These are phyloP conservation scores for Colletotrichum aenigma DNA, from an alignment of 2,329 filamentous ascomycete genomes.

Conservation along the genomic window DNA sequence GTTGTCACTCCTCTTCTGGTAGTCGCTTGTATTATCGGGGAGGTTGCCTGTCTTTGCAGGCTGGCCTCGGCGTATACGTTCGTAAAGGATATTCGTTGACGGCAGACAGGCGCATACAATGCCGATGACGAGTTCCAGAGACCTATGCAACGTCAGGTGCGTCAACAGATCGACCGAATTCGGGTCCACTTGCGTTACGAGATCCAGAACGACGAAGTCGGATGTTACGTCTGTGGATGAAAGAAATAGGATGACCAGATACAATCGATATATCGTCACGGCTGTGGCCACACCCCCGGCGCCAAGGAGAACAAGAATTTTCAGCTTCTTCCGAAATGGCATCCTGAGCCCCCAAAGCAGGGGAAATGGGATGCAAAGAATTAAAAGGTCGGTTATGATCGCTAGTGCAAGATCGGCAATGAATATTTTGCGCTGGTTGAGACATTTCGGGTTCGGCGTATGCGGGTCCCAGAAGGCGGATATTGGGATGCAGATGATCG, in stretches of 20 bases:
- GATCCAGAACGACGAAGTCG: slow-evolving; percentile 25
- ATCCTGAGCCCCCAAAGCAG: slow-evolving; percentile 33
- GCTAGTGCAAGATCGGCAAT: slow-evolving; percentile 34
- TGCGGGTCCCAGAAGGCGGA: slow-evolving; percentile 26
- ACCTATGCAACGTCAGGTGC: not conserved
- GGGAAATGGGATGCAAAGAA: slow-evolving; percentile 36
- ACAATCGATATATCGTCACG: slow-evolving; percentile 31
- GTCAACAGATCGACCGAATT: not conserved
- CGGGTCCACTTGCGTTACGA: slow-evolving; percentile 8
- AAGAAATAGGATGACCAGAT: slow-evolving; percentile 25
- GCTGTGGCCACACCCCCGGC: slow-evolving; percentile 31
- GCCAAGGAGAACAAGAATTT: slow-evolving; percentile 32
- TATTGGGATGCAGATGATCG: slow-evolving; percentile 27
- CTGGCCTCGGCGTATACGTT: not conserved
- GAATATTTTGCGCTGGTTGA: slow-evolving; percentile 35
- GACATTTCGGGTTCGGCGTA: slow-evolving; percentile 25
- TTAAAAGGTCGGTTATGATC: slow-evolving; percentile 35
- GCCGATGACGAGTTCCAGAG: slow-evolving; percentile 22
- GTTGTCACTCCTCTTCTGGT: not conserved
- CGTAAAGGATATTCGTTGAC: slow-evolving; percentile 19
- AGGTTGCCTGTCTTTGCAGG: not conserved
- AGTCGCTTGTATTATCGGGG: not conserved
- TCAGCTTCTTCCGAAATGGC: slow-evolving; percentile 32
- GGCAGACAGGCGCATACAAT: slow-evolving; percentile 22
- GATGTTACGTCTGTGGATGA: slow-evolving; percentile 25